A percentile compares a stretch with the other conserved stretches of the same genome.
phyloP scores from a whole-genome alignment of 2,329 filamentous ascomycete genomes.

The Fusarium drepaniforme region DNA sequence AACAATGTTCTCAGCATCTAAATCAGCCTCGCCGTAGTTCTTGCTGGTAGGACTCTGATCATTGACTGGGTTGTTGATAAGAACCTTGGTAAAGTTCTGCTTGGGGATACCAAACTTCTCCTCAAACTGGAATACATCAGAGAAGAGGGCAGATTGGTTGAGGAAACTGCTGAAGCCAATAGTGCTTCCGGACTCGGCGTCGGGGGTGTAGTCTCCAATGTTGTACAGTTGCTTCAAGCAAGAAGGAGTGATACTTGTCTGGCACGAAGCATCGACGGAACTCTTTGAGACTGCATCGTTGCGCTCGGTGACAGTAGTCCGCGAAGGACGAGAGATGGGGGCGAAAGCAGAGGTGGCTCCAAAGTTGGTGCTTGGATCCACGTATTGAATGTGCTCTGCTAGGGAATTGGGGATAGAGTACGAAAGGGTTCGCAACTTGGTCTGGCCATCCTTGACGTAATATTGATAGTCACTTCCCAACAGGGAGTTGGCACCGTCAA shows the following conservation, averaged over 20 bases:
- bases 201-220: background rate
- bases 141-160: background rate
- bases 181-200: background rate
- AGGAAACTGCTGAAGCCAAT: background rate
- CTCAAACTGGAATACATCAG: background rate
- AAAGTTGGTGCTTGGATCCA: background rate
- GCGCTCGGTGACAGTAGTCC: background rate
- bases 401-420: background rate
- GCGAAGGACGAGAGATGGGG: background rate
- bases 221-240: background rate
- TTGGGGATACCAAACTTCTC: background rate
- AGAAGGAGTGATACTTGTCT: background rate
- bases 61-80: background rate
- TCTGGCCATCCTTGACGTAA: background rate
- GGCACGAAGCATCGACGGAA: background rate
- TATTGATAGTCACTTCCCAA: background rate
- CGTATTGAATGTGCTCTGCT: background rate
- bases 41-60: background rate
- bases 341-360: background rate
- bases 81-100: background rate
- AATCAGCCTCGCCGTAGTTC: background rate
- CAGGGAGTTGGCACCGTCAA: background rate
- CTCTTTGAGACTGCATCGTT: background rate
- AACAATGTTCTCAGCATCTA: background rate
- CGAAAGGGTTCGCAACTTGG: background rate